phyloP scores from a whole-genome alignment of 2,329 filamentous ascomycete species.

The Chaetomiaceae sp. region DNA sequence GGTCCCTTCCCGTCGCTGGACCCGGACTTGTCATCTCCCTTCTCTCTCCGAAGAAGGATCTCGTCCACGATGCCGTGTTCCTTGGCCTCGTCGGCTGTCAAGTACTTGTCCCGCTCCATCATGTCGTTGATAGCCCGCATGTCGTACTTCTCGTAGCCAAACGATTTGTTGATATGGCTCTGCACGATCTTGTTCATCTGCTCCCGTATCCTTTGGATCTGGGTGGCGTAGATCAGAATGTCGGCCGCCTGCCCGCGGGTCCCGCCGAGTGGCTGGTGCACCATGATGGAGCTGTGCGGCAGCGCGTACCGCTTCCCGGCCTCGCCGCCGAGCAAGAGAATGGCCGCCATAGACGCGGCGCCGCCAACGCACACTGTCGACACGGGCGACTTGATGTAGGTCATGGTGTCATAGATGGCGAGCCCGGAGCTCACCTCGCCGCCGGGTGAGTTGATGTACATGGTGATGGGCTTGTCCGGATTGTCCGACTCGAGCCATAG shows the following conservation, averaged over 20 bases:
- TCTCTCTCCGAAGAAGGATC: conserved; percentile 65
- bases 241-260: conserved; percentile 65
- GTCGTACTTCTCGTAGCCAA: conserved; percentile 69
- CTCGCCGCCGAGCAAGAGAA: conserved; percentile 81
- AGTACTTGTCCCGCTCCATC: conserved; percentile 96
- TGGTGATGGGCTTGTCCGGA: conserved; percentile 88
- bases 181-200: conserved; percentile 90
- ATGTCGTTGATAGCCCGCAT: conserved; percentile 83
- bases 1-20: conserved; percentile 14
- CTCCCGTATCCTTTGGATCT: conserved; percentile 81
- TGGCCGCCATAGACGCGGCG: conserved; percentile 89
- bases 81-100: conserved; percentile 81
- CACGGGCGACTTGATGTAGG: conserved; percentile 88
- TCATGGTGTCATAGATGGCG: conserved; percentile 98
- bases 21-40: conserved; percentile 36
- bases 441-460: conserved; percentile 97
- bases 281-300: conserved; percentile 93
- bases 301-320: conserved; percentile 81
- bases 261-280: conserved; percentile 86
- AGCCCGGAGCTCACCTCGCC: conserved; percentile 83
- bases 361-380: conserved; percentile 93
- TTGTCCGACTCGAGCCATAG: conserved; percentile 97
- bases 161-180: conserved; percentile 72
- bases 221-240: conserved; percentile 94
- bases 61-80: conserved; percentile 90